Base-by-base conservation (phyloP, 768 basidiomycete species). In the Auricularia sp. region DNA sequence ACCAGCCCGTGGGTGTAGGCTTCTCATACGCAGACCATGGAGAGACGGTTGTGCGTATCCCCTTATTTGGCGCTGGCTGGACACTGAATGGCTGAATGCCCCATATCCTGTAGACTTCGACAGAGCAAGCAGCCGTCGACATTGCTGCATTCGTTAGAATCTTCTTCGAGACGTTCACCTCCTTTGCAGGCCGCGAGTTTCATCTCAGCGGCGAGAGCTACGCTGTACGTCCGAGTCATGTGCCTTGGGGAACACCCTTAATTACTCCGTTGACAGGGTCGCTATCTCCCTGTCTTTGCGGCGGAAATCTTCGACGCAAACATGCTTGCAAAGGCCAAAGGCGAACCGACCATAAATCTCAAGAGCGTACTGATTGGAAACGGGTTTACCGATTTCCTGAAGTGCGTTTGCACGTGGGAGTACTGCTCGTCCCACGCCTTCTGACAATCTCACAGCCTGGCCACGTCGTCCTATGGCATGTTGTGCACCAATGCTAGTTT, bases 241-340 rank as follows among this genome's bases (percentile, higher is more conserved):
- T 29, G 29, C 29, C 3, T 45, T 29, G 34, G 16, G 35, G 18
- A 44, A 21, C 21, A 34, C 24, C 7, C 18, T 21, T 7, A 45
- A 5, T 44, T 37, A 61, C 29, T 35, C 14, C 11, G n/a, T 21
- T 35, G 34, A 10, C 62, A 88, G 87, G 87, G 88, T 4, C 82
- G 85, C 11, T 88, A 89, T 69, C 76, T 90, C 1, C 88, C 87
- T 0, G 76, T 88, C 1, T 93, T 93, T 67, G 91, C 90, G 0
- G 81, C 88, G 16, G 85, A 86, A 37, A 84, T 93, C 11, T 82
- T 86, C 61, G 91, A 93, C 73, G 83, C 87, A 68, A 92, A 94
- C 72, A 68, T 73, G 59, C 71, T 77, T 35, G 77, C 88, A 10
- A 73, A 77, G 47, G 73, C 79, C n/a, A 81, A 71, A 16, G 87